Base-by-base conservation (phyloP, 2,329 filamentous ascomycete species). In the Diplocarpon mali region DNA sequence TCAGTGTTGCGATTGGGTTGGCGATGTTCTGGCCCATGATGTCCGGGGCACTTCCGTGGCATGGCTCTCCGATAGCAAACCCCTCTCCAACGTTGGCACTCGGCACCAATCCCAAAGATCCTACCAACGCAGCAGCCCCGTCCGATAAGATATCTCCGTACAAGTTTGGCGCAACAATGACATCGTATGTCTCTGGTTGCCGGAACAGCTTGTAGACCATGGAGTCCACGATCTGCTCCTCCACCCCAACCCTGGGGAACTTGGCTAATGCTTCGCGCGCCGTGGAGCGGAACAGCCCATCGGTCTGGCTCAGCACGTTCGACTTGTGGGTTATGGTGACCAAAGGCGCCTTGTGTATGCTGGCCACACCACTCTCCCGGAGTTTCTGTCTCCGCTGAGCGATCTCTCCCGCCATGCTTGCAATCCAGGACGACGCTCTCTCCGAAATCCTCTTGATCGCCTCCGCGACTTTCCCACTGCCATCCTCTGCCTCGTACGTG, bases 161-260 rank as follows among this genome's bases (percentile, higher is more conserved):
- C 50, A 98, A 76, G 69, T 96, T 96, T 42, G 90, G 92, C 8
- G 90, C 92, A 38, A 98, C 92, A 57, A 98, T 94, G 55, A 96
- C 90, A 65, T 98, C 92, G 78, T 96, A 98, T 61, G 83, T 83
- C 60, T 83, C 76, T 35, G 92, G 92, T 68, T 96, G 87, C 51
- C 90, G 86, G 80, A 96, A 96, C 46, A 98, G 83, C 73, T 96
- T 96, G 78, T 96, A 96, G 47, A 96, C 88, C 92, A 98, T 98
- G 50, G 83, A 90, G 69, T 98, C 92, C 52, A 98, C 90, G 57
- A 98, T 98, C 71, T 98, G 92, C 73, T 96, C 92, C 67, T 96
- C 92, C 44, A 95, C 73, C 35, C 69, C 68, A 43, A 94, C 70
- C 40, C 65, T 67, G 49, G 67, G 66, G 69, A 85, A 95, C 54